These are phyloP conservation scores for Rosellinia necatrix DNA, from an alignment of 2,329 filamentous ascomycete species.

Conservation along the genomic window DNA sequence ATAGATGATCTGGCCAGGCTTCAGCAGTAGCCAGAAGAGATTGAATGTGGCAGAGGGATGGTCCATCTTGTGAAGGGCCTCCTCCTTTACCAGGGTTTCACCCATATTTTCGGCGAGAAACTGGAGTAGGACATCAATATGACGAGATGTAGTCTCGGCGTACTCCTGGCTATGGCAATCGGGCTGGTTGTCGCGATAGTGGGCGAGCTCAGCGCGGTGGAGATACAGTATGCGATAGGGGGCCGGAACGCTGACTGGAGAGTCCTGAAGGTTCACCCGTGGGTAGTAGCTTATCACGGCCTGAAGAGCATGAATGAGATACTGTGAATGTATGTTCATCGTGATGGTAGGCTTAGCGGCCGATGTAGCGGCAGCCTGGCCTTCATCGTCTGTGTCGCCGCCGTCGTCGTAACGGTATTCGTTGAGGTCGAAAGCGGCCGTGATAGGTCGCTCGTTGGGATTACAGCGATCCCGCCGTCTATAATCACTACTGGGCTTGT, in stretches of 20 bases:
- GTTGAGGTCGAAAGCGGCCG: constrained; percentile 16
- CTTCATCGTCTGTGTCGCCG: constrained; percentile 6
- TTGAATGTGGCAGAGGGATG: constrained; percentile 51
- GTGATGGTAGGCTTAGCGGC: constrained; percentile 43
- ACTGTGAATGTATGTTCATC: constrained; percentile 49
- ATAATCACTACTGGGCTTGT: constrained; percentile 28
- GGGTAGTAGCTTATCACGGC: constrained; percentile 56
- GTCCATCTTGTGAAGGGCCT: constrained; percentile 44
- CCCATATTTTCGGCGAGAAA: constrained; percentile 49
- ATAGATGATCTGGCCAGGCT: constrained; percentile 52
- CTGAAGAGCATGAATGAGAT: constrained; percentile 53
- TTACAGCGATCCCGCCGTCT: constrained; percentile 20
- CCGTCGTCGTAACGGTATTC: constrained; percentile 19
- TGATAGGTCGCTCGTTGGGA: constrained; percentile 16
- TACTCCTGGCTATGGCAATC: constrained; percentile 48
- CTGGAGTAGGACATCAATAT: constrained; percentile 51
- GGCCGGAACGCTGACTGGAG: constrained; percentile 46
- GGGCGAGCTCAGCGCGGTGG: constrained; percentile 48
- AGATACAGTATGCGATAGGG: constrained; percentile 56
- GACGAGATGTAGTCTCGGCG: constrained; percentile 46
- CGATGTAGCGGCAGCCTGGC: constrained; percentile 28
- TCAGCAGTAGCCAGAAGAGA: constrained; percentile 52
- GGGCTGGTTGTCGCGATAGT: constrained; percentile 49
- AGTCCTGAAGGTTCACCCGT: constrained; percentile 44
- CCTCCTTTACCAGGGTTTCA: constrained; percentile 46